phyloP scores from a whole-genome alignment of 1,284 basidiomycete species.

The Cryptococcus sp. region DNA sequence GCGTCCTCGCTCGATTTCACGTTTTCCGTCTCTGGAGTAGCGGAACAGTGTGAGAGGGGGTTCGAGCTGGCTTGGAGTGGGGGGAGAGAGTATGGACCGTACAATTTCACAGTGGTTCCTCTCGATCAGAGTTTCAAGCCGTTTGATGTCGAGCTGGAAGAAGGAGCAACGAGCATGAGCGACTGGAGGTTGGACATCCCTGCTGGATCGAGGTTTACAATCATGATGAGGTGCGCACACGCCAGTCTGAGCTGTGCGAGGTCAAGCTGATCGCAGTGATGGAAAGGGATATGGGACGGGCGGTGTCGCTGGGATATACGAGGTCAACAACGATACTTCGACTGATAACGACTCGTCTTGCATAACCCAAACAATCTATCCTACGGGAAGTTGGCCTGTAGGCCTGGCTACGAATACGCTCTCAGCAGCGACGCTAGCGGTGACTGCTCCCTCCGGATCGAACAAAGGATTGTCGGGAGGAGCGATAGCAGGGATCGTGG shows the following conservation, averaged over 20 bases:
- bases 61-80: slow-evolving; percentile 29
- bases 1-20: slow-evolving; percentile 24
- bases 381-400: slow-evolving; percentile 26
- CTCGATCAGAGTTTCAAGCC: slow-evolving; percentile 26
- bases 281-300: slow-evolving; percentile 25
- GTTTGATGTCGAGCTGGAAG: slow-evolving; percentile 24
- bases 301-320: slow-evolving; percentile 28
- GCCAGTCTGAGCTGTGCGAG: neutral
- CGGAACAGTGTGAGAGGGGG: slow-evolving; percentile 25
- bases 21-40: slow-evolving; percentile 24
- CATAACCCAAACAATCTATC: slow-evolving; percentile 4
- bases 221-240: slow-evolving; percentile 35
- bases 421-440: slow-evolving; percentile 15
- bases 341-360: slow-evolving; percentile 7
- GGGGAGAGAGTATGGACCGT: slow-evolving; percentile 20
- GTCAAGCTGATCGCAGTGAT: slow-evolving; percentile 7
- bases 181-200: slow-evolving; percentile 32
- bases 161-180: slow-evolving; percentile 11
- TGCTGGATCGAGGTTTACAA: slow-evolving; percentile 25
- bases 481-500: slow-evolving; percentile 27
- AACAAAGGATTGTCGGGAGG: slow-evolving; percentile 12
- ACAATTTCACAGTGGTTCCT: slow-evolving; percentile 30
- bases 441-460: slow-evolving; percentile 6
- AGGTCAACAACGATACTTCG: slow-evolving; percentile 11
- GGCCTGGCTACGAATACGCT: slow-evolving; percentile 21